phyloP scores from a whole-genome alignment of 495 filamentous ascomycete species.

The Xylaria grammica region DNA sequence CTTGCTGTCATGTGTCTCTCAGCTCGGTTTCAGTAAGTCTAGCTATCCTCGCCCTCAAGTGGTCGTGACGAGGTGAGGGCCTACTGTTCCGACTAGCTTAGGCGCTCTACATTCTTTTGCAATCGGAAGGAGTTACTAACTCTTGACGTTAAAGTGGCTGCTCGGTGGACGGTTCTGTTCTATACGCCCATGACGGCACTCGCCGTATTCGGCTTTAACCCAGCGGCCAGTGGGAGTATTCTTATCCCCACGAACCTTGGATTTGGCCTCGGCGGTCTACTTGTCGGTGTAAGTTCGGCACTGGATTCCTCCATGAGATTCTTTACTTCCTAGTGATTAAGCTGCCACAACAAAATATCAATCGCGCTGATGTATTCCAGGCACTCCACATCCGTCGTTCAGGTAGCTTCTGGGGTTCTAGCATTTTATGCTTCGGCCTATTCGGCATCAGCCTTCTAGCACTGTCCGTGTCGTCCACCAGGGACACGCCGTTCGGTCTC shows the following conservation, averaged over 20 bases:
- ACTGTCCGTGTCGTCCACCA: constrained; percentile 57
- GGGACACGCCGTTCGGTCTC: constrained; percentile 44
- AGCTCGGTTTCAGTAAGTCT: constrained; percentile 62
- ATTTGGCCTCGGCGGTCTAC: constrained; percentile 71
- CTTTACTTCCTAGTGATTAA: background rate
- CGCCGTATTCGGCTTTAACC: constrained; percentile 67
- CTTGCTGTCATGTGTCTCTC: constrained; percentile 69
- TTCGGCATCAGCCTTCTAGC: constrained; percentile 58
- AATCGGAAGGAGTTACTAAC: background rate
- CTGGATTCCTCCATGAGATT: background rate
- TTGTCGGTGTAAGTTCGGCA: constrained; percentile 57
- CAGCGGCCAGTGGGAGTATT: constrained; percentile 70
- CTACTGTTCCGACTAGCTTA: background rate
- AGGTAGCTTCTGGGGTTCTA: constrained; percentile 69
- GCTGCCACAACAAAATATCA: background rate
- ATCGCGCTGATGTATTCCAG: constrained; percentile 15
- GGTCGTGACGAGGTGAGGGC: background rate
- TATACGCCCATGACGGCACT: constrained; percentile 77
- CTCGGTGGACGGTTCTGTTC: constrained; percentile 78
- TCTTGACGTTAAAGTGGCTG: constrained; percentile 53
- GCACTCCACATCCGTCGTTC: constrained; percentile 70
- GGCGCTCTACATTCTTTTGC: background rate
- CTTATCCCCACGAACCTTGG: constrained; percentile 78
- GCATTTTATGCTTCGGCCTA: constrained; percentile 56
- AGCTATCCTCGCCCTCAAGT: background rate